These are phyloP conservation scores for Graphilbum sp. DNA, from an alignment of 2,329 filamentous ascomycete genomes.

Conservation along the genomic window DNA sequence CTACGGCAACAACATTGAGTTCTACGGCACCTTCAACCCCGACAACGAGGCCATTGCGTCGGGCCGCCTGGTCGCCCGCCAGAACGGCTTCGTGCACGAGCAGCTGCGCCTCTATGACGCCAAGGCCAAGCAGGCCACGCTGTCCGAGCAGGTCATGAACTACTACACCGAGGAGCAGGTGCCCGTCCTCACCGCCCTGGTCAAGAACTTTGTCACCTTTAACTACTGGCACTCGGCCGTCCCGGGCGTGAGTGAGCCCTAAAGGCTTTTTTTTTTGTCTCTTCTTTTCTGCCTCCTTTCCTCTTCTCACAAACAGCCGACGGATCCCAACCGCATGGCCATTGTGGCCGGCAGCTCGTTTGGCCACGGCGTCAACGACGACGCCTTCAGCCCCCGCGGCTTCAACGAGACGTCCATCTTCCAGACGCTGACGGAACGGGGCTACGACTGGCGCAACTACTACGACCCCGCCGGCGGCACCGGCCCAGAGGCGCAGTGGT, in stretches of 20 bases:
- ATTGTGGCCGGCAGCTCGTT: slow-evolving; percentile 15
- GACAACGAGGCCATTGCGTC: slow-evolving; percentile 15
- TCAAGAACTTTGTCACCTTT: slow-evolving; percentile 25
- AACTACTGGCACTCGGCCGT: slow-evolving; percentile 27
- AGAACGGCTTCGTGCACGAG: slow-evolving; percentile 22
- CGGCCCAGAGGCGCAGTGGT: slow-evolving; percentile 26
- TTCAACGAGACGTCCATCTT: slow-evolving; percentile 20
- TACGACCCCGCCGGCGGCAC: slow-evolving; percentile 16
- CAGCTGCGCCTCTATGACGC: slow-evolving; percentile 19
- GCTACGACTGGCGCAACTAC: slow-evolving; percentile 29
- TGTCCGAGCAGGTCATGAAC: slow-evolving; percentile 22
- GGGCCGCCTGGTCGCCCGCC: slow-evolving; percentile 6
- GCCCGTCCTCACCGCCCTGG: slow-evolving; percentile 21
- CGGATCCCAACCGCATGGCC: slow-evolving; percentile 23
- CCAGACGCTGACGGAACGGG: slow-evolving; percentile 22
- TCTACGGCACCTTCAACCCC: slow-evolving; percentile 22
- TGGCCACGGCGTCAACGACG: slow-evolving; percentile 16
- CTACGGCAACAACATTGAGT: slow-evolving; percentile 26
- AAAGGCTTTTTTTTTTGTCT: slow-evolving; percentile 7
- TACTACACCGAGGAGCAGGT: slow-evolving; percentile 26
- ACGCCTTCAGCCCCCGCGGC: slow-evolving; percentile 11
- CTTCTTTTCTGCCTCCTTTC: background rate
- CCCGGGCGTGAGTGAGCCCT: slow-evolving; percentile 24
- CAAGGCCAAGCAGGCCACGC: slow-evolving; percentile 16
- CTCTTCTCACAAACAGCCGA: slow-evolving; percentile 13